These are phyloP conservation scores for Gnetum montanum DNA, from an alignment of 75 land plant genomes.

Conservation along the genomic window DNA sequence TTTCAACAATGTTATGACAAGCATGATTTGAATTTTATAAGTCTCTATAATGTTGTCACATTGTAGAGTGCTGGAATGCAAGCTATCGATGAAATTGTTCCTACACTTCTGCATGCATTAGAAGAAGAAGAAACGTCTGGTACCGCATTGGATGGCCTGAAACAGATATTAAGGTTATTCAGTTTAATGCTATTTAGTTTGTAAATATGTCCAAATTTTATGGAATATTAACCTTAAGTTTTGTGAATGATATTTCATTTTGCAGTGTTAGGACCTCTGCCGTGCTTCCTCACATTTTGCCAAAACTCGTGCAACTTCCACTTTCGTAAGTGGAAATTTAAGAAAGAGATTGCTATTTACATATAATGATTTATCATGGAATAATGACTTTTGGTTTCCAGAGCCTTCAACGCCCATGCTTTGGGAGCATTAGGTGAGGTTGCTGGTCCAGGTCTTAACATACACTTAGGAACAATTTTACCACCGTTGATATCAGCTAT, in stretches of 20 bases:
- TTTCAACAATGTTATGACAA: neutral
- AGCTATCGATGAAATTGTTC: slow-evolving; percentile 99
- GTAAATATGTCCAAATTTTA: neutral
- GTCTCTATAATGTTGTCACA: neutral
- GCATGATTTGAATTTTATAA: neutral
- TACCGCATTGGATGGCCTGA: slow-evolving; percentile 96
- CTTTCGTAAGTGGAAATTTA: slow-evolving; percentile 87
- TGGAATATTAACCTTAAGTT: neutral
- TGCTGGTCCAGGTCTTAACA: slow-evolving; percentile 91
- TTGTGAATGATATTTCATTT: neutral
- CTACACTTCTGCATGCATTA: slow-evolving; percentile 87
- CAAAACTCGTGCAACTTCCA: slow-evolving; percentile 93
- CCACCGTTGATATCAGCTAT: slow-evolving; percentile 82
- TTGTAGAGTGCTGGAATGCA: slow-evolving; percentile 98
- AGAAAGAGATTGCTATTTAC: neutral
- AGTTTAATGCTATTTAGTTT: neutral
- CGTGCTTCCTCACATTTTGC: slow-evolving; percentile 95
- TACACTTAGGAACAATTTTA: slow-evolving; percentile 65
- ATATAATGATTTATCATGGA: neutral
- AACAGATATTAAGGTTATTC: slow-evolving; percentile 87
- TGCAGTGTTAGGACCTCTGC: slow-evolving; percentile 90
- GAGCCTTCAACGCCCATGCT: slow-evolving; percentile 99
- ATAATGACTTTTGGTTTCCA: slow-evolving; percentile 17
- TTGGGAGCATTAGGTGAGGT: slow-evolving; percentile 97
- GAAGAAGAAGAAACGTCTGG: slow-evolving; percentile 84